These are phyloP conservation scores for Glebionis coronaria DNA, from an alignment of 129 eudicot species.

Conservation along the genomic window DNA sequence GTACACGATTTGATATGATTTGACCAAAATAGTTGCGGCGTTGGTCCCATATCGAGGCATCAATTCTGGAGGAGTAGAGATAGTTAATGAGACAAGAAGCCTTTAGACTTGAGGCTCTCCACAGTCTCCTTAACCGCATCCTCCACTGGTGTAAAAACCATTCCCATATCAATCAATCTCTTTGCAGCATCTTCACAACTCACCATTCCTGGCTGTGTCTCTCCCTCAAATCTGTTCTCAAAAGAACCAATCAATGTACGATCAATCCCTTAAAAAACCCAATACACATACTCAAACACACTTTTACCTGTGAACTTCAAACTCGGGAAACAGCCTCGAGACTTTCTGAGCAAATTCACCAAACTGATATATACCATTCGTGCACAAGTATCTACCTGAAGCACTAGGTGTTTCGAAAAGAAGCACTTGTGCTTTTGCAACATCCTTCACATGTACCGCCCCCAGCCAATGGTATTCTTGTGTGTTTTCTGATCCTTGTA, in stretches of 20 bases:
- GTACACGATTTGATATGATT: too few relatives aligned
- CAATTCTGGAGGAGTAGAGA: background rate
- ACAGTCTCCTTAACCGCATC: conserved; percentile 63
- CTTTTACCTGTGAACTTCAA: conserved; percentile 61
- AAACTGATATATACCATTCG: conserved; percentile 71
- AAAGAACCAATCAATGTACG: background rate
- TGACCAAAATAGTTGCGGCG: background rate
- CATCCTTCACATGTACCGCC: conserved; percentile 84
- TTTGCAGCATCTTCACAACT: conserved; percentile 63
- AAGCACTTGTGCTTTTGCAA: conserved; percentile 64
- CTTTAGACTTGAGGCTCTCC: conserved; percentile 63
- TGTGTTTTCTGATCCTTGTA: conserved; percentile 62
- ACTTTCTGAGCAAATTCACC: conserved; percentile 65
- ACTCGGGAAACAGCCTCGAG: conserved; percentile 60
- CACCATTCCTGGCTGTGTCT: conserved; percentile 69
- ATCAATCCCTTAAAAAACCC: background rate
- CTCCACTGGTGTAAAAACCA: conserved; percentile 67
- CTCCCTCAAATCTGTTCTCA: conserved; percentile 53
- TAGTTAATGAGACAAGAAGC: conserved; percentile 30
- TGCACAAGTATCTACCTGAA: conserved; percentile 78
- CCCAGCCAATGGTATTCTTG: conserved; percentile 75
- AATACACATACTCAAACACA: background rate
- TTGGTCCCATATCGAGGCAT: background rate
- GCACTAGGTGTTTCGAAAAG: conserved; percentile 56
- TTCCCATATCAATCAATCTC: conserved; percentile 63